phyloP scores from a whole-genome alignment of 495 filamentous ascomycete genomes.

The Arthonia radiata region DNA sequence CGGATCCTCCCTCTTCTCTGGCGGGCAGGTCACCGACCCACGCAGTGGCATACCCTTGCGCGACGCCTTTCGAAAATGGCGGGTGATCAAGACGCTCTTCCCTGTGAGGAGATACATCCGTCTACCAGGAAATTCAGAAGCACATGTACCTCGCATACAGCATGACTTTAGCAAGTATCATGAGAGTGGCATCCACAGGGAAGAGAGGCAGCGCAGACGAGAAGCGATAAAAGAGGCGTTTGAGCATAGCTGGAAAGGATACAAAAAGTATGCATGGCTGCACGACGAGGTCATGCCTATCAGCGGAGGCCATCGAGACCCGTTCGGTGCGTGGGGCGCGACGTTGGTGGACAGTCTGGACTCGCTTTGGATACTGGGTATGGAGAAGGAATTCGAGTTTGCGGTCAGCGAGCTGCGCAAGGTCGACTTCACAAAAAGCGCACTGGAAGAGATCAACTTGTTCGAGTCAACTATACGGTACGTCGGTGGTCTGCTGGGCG shows the following conservation, averaged over 20 bases:
- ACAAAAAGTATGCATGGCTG: constrained; percentile 51
- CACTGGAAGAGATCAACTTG: constrained; percentile 29
- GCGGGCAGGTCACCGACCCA: too few relatives aligned
- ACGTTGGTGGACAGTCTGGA: neutral
- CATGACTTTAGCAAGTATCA: constrained; percentile 17
- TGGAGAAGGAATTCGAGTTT: neutral
- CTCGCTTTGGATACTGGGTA: neutral
- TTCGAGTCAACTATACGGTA: constrained; percentile 83
- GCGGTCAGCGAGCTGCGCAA: neutral
- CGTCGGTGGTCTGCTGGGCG: constrained; percentile 58
- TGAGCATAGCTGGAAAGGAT: constrained; percentile 46
- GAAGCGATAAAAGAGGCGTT: constrained; percentile 44
- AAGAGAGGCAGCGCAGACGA: constrained; percentile 18
- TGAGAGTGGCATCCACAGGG: constrained; percentile 16
- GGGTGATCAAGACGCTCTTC: too few relatives aligned
- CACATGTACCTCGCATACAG: constrained; percentile 27
- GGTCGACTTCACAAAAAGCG: neutral
- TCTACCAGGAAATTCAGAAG: too few relatives aligned
- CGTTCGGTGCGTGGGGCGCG: constrained; percentile 17
- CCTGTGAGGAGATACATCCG: too few relatives aligned
- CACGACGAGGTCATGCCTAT: constrained; percentile 55
- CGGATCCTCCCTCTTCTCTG: too few relatives aligned
- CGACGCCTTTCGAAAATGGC: too few relatives aligned
- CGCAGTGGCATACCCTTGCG: too few relatives aligned
- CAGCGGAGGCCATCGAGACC: constrained; percentile 14